Evolutionary conservation across 306 rosid genomes (phyloP), one percentile per base, ranked within the genome.

Genomic region (Mucuna pruriens): DNA sequence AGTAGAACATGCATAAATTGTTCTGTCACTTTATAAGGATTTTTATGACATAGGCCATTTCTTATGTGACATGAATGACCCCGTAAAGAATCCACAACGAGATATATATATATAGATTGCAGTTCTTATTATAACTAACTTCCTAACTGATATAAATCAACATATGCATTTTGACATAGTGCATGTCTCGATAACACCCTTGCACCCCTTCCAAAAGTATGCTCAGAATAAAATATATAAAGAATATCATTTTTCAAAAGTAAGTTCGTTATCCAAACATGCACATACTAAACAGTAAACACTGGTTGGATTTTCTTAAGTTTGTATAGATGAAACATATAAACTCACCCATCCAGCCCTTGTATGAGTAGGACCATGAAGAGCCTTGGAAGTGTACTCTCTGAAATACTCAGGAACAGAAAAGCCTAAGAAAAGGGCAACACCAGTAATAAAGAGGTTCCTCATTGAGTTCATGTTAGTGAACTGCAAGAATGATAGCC

Each of bases 401-500:
- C 97, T 87, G 83, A 96, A 96, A 80, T 93, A 96, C 81, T 88
- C 97, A 1, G 99, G 98, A 79, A 96, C 76, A 48, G 99, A 96
- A 54, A 96, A 81, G 11, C 99, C 99, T 74, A 96, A 86, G 93
- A 88, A 96, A 76, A 96, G 90, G 44, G 99, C 76, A 48, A 96
- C 97, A 0, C 97, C 99, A 0, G 88, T 84, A 49, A 96, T 93
- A 74, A 96, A 94, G 73, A 96, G 98, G 86, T 94, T 96, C 83
- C 99, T 90, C 98, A 90, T 82, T 42, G 99, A 96, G 83, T 96
- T 96, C 99, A 96, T 93, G 91, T 96, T 96, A 74, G 99, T 96
- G 85, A 96, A 96, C 85, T 96, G 99, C 97, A 96, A 85, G 89
- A 96, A 93, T 71, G 99, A 96, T 75, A 96, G 86, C 65, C 99